phyloP scores from a whole-genome alignment of 371 early-diverging fungal species.

The Fennellomyces sp. region DNA sequence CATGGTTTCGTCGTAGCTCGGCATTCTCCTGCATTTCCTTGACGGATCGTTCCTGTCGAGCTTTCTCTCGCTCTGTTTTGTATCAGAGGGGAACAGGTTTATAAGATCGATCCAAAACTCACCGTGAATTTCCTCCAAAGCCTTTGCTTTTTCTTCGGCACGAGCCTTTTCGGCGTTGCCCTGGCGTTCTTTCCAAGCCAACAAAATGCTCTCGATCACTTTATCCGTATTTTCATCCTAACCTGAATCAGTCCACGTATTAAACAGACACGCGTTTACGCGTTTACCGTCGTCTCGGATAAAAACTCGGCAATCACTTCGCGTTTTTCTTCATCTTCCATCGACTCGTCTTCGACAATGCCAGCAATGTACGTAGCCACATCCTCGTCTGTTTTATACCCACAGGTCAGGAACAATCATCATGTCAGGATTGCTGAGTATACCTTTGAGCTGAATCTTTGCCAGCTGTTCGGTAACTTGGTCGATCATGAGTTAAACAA shows the following conservation, averaged over 20 bases:
- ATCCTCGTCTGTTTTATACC: slow-evolving; percentile 45
- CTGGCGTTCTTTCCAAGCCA: slow-evolving; percentile 40
- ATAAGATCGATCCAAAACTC: not conserved
- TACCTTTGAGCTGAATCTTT: no score
- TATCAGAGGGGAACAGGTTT: no score
- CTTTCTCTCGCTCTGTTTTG: slow-evolving; percentile 8
- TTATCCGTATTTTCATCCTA: slow-evolving; percentile 43
- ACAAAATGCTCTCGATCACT: slow-evolving; percentile 34
- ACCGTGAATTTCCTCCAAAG: slow-evolving; percentile 48
- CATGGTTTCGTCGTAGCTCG: slow-evolving; percentile 11
- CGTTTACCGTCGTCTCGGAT: slow-evolving; percentile 49
- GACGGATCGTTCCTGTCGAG: not conserved
- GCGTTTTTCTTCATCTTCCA: slow-evolving; percentile 58
- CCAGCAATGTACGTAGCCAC: slow-evolving; percentile 61
- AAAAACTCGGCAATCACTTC: slow-evolving; percentile 60
- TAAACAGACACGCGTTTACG: not conserved
- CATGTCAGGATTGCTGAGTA: no score
- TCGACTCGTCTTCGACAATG: slow-evolving; percentile 54
- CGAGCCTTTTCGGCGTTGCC: slow-evolving; percentile 37
- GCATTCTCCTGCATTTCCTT: slow-evolving; percentile 6
- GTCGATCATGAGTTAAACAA: no score
- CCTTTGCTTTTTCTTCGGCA: slow-evolving; percentile 36
- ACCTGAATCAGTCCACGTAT: not conserved
- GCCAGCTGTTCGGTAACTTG: no score
- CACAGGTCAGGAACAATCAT: no score